Conservation (phyloP, 139 green algal genomes). For the Limnomonas spitsbergensis region DNA sequence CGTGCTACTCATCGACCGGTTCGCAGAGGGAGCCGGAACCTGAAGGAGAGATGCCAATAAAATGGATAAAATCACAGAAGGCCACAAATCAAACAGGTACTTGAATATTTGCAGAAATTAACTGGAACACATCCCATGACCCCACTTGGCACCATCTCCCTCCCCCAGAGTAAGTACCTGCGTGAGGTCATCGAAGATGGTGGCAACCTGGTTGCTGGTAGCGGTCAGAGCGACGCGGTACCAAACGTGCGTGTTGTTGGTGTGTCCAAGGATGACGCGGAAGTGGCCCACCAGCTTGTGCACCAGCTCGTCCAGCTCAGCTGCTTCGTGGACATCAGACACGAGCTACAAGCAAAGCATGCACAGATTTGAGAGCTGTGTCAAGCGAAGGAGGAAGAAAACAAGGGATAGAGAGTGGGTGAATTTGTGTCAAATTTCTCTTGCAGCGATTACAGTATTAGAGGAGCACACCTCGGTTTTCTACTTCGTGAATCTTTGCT, state of each 20-base stretch:
- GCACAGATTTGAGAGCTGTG: not conserved
- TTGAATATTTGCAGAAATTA: too few relatives aligned
- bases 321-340: constrained; percentile 24
- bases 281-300: constrained; percentile 44
- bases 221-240: constrained; percentile 49
- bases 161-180: constrained; percentile 22
- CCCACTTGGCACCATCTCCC: too few relatives aligned
- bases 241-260: constrained; percentile 47
- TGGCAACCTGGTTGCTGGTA: constrained; percentile 40
- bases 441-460: too few relatives aligned
- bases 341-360: constrained; percentile 1
- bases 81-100: too few relatives aligned
- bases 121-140: too few relatives aligned
- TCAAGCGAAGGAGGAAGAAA: too few relatives aligned
- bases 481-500: too few relatives aligned
- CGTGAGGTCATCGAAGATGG: constrained; percentile 57
- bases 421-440: too few relatives aligned
- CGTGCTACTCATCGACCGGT: constrained; percentile 33
- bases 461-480: too few relatives aligned
- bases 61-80: too few relatives aligned
- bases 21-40: constrained; percentile 36
- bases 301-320: constrained; percentile 32
- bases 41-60: constrained; percentile 16
- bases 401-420: too few relatives aligned
- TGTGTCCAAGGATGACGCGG: constrained; percentile 35